phyloP scores from a whole-genome alignment of 2,329 filamentous ascomycete genomes.

The Coniella lustricola region DNA sequence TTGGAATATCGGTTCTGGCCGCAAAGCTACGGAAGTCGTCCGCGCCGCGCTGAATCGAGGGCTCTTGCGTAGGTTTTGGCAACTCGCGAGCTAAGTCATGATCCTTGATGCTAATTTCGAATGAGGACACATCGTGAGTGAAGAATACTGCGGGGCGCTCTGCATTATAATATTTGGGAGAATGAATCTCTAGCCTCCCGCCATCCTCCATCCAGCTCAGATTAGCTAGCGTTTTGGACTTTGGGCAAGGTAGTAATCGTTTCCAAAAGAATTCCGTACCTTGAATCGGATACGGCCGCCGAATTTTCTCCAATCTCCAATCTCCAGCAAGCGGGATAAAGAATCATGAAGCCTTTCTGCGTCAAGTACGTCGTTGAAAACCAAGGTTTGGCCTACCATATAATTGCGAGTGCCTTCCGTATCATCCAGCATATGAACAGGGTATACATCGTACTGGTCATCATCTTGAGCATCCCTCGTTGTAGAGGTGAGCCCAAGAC shows the following conservation, averaged over 20 bases:
- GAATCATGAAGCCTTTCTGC: slow-evolving; percentile 28
- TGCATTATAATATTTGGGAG: slow-evolving; percentile 21
- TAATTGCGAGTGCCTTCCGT: slow-evolving; percentile 5
- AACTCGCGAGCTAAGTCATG: slow-evolving; percentile 26
- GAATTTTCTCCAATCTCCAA: slow-evolving; percentile 37
- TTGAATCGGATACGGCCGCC: slow-evolving; percentile 35
- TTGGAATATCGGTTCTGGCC: slow-evolving; percentile 20
- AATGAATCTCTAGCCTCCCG: neutral
- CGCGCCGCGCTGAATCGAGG: slow-evolving; percentile 22
- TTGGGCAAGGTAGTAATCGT: slow-evolving; percentile 25
- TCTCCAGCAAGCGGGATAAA: slow-evolving; percentile 30
- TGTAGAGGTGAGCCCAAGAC: no score
- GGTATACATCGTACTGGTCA: slow-evolving; percentile 12
- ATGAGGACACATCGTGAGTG: slow-evolving; percentile 21
- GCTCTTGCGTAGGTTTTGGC: slow-evolving; percentile 18
- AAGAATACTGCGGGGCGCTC: slow-evolving; percentile 29
- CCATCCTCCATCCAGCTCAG: neutral
- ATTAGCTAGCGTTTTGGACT: neutral
- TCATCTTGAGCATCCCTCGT: no score
- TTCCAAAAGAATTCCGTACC: slow-evolving; percentile 22
- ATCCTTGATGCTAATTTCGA: slow-evolving; percentile 25
- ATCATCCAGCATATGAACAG: slow-evolving; percentile 13
- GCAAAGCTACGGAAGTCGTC: slow-evolving; percentile 21
- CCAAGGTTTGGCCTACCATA: slow-evolving; percentile 21
- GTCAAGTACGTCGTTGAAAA: slow-evolving; percentile 38